These are phyloP conservation scores for Pythium chondricola DNA, from an alignment of 352 stramenopile genomes.

Conservation along the genomic window DNA sequence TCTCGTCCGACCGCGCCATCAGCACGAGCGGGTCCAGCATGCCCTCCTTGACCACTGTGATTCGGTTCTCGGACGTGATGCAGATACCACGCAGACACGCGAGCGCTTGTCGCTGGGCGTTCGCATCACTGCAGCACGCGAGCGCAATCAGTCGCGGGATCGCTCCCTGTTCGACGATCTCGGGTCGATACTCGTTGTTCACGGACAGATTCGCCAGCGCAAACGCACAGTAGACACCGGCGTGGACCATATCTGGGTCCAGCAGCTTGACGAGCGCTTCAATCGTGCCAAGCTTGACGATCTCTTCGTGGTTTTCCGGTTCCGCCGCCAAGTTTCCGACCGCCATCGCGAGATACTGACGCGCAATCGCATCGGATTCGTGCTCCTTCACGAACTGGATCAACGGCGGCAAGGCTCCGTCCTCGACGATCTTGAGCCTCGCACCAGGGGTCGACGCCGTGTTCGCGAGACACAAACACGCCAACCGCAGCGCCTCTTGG, in stretches of 20 bases:
- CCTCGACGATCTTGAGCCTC: constrained; percentile 91
- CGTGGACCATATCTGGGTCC: constrained; percentile 82
- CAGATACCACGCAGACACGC: constrained; percentile 91
- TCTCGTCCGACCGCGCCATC: constrained; percentile 91
- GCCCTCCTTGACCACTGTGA: constrained; percentile 89
- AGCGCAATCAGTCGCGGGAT: constrained; percentile 92
- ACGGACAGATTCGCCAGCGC: constrained; percentile 92
- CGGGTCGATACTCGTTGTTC: constrained; percentile 88
- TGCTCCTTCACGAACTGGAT: constrained; percentile 89
- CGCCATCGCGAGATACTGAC: constrained; percentile 94
- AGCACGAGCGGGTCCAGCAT: constrained; percentile 95
- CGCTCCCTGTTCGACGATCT: constrained; percentile 91
- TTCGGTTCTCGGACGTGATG: constrained; percentile 87
- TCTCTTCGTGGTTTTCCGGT: constrained; percentile 92
- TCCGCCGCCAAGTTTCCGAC: constrained; percentile 95
- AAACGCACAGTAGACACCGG: constrained; percentile 90
- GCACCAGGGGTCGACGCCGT: constrained; percentile 84
- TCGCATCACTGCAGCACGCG: constrained; percentile 92
- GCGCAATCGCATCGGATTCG: constrained; percentile 85
- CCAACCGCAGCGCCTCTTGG: constrained; percentile 90
- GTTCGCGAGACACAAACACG: constrained; percentile 94
- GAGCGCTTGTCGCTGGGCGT: constrained; percentile 90
- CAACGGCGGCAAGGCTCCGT: constrained; percentile 84
- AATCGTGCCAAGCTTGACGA: constrained; percentile 89
- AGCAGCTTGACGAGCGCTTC: constrained; percentile 89